Percentiles rank a stretch among this genome's conserved stretches.
These are phyloP conservation scores for Aspergillus proliferans DNA, from an alignment of 2,329 filamentous ascomycete genomes.

Conservation along the genomic window DNA sequence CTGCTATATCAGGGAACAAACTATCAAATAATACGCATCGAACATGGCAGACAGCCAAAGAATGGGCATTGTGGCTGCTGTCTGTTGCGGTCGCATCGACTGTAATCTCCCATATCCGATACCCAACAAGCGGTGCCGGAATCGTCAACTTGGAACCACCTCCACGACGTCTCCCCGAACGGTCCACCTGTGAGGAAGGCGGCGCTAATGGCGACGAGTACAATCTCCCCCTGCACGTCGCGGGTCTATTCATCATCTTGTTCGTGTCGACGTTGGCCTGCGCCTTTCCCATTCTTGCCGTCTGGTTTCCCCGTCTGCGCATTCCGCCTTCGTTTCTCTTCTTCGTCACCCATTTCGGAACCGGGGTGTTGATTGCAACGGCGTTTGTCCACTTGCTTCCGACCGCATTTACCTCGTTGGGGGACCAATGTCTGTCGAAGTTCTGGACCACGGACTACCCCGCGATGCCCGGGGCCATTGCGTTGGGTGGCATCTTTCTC, in stretches of 20 bases:
- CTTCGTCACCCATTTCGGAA: slow-evolving; percentile 66
- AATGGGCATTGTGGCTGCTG: slow-evolving; percentile 20
- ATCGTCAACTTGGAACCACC: background rate
- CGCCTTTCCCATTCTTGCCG: slow-evolving; percentile 60
- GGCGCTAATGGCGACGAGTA: slow-evolving; percentile 38
- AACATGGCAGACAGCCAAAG: slow-evolving; percentile 11
- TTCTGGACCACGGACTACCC: slow-evolving; percentile 44
- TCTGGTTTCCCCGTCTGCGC: slow-evolving; percentile 51
- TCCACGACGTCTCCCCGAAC: slow-evolving; percentile 4
- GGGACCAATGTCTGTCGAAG: slow-evolving; percentile 48
- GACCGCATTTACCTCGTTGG: slow-evolving; percentile 51
- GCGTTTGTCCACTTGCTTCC: slow-evolving; percentile 73
- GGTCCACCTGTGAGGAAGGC: slow-evolving; percentile 22
- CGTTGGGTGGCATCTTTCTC: slow-evolving; percentile 39
- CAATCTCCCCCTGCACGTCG: slow-evolving; percentile 58
- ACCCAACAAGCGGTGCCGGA: background rate
- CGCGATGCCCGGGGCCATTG: slow-evolving; percentile 45
- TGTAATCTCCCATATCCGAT: slow-evolving; percentile 14
- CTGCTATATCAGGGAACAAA: background rate
- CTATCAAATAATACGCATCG: background rate
- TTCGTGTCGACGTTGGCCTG: slow-evolving; percentile 51
- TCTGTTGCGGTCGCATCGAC: slow-evolving; percentile 19
- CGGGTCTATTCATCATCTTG: slow-evolving; percentile 59
- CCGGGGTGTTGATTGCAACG: slow-evolving; percentile 77
- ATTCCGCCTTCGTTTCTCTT: slow-evolving; percentile 44